A percentile compares a stretch with the other conserved stretches of the same genome.
Evolutionary conservation across 2,329 filamentous ascomycete genomes (phyloP).

Genomic region (Botryotinia calthae): DNA sequence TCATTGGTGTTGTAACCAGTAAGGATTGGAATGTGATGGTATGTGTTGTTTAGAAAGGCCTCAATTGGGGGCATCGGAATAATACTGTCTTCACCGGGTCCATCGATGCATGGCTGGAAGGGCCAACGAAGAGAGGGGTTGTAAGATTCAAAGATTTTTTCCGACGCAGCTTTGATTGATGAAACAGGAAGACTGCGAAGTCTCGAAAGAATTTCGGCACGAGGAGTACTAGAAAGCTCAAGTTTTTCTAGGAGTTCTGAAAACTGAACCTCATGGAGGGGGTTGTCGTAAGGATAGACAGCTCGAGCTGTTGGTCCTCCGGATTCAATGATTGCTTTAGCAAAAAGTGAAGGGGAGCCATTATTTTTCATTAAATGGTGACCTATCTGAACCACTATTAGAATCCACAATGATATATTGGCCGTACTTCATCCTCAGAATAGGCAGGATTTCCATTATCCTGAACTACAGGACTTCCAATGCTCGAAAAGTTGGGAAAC

Average conservation of each 20-base stretch:
- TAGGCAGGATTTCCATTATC: background rate
- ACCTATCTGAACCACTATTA: conserved; percentile 50
- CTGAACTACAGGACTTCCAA: background rate
- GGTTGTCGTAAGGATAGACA: conserved; percentile 53
- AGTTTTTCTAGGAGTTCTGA: conserved; percentile 53
- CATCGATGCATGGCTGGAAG: conserved; percentile 69
- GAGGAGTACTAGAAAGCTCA: conserved; percentile 46
- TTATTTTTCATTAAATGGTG: conserved; percentile 60
- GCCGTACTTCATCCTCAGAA: too few relatives aligned
- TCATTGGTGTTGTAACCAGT: conserved; percentile 72
- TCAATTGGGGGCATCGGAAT: conserved; percentile 57
- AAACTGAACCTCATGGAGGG: conserved; percentile 56
- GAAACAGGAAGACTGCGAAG: conserved; percentile 47
- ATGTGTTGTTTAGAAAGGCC: conserved; percentile 54
- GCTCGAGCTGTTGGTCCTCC: conserved; percentile 55
- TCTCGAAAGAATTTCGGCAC: conserved; percentile 49
- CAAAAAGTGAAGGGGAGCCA: conserved; percentile 44
- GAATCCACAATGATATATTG: background rate
- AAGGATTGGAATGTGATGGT: conserved; percentile 59
- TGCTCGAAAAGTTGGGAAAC: too few relatives aligned
- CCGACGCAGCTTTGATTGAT: conserved; percentile 44
- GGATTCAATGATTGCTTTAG: conserved; percentile 56
- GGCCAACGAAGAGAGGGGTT: conserved; percentile 53
- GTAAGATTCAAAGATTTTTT: conserved; percentile 46
- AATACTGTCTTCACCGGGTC: conserved; percentile 44